These are phyloP conservation scores for Penicillium pancosmium DNA, from an alignment of 495 filamentous ascomycete genomes.

Conservation along the genomic window DNA sequence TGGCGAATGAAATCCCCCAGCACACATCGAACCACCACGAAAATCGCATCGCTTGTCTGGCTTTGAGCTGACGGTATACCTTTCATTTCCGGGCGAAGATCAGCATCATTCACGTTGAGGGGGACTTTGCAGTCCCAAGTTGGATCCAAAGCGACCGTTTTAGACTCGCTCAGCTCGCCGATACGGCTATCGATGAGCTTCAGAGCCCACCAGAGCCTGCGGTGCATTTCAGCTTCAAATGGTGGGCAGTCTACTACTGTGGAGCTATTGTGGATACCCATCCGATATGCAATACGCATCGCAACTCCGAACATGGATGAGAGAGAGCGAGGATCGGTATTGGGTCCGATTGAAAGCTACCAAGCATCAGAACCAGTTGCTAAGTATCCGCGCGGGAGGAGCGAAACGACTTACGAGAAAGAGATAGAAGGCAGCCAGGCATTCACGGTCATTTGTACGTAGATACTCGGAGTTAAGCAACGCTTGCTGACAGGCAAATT, in stretches of 20 bases:
- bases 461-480: conserved; percentile 50
- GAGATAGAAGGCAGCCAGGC: conserved; percentile 61
- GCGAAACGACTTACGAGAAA: conserved; percentile 52
- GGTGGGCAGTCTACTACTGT: conserved; percentile 28
- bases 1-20: conserved; percentile 52
- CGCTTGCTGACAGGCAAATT: conserved; percentile 58
- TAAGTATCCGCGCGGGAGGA: conserved; percentile 8
- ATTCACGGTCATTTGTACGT: conserved; percentile 52
- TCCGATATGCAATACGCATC: conserved; percentile 56
- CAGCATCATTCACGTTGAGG: conserved; percentile 59
- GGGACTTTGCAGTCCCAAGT: conserved; percentile 59
- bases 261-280: conserved; percentile 55
- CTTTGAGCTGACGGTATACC: conserved; percentile 34
- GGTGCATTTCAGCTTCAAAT: conserved; percentile 60
- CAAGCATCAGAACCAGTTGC: too few relatives aligned
- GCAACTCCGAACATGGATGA: conserved; percentile 56
- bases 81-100: conserved; percentile 56
- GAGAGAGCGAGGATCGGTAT: conserved; percentile 53
- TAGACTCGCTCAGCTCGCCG: conserved; percentile 45
- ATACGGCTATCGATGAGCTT: conserved; percentile 55
- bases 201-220: conserved; percentile 63
- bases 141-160: conserved; percentile 41
- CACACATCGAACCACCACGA: conserved; percentile 51
- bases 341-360: conserved; percentile 51
- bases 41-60: conserved; percentile 53